These are phyloP conservation scores for Puccinia polysora DNA, from an alignment of 1,284 basidiomycete species.

Conservation along the genomic window DNA sequence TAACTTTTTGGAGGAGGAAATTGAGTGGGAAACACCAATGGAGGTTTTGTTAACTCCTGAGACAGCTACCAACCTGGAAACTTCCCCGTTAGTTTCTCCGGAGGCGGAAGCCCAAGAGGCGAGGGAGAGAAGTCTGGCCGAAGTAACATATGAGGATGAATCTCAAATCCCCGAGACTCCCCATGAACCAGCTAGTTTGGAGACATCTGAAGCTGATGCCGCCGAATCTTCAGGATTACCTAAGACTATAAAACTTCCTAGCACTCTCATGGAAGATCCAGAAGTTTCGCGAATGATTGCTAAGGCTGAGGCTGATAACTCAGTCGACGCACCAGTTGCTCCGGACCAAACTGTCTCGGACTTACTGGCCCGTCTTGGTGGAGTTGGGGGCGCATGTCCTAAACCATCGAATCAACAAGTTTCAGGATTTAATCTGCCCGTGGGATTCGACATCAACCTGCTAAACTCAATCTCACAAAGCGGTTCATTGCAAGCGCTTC, in stretches of 20 bases:
- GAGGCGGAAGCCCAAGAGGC: slow-evolving; percentile 35
- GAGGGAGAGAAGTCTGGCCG: slow-evolving; percentile 32
- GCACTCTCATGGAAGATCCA: slow-evolving; percentile 29
- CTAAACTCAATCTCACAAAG: slow-evolving; percentile 30
- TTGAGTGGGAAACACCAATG: slow-evolving; percentile 38
- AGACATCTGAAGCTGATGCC: slow-evolving; percentile 13
- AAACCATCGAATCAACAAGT: neutral
- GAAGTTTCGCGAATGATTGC: slow-evolving; percentile 40
- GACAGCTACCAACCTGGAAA: slow-evolving; percentile 32
- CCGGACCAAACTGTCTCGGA: slow-evolving; percentile 37
- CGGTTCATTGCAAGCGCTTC: slow-evolving; percentile 31
- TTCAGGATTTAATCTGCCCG: neutral
- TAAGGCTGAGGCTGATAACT: slow-evolving; percentile 37
- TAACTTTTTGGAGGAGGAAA: slow-evolving; percentile 41
- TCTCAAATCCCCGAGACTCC: slow-evolving; percentile 41
- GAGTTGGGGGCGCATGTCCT: neutral
- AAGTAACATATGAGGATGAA: slow-evolving; percentile 42
- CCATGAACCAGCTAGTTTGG: slow-evolving; percentile 31
- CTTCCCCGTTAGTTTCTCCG: slow-evolving; percentile 34
- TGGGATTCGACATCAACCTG: slow-evolving; percentile 29
- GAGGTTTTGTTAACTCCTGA: slow-evolving; percentile 40
- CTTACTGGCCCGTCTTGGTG: slow-evolving; percentile 34
- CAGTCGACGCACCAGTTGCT: slow-evolving; percentile 38
- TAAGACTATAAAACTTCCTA: slow-evolving; percentile 32
- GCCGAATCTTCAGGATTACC: slow-evolving; percentile 15